Percentiles rank a stretch among this genome's conserved stretches.
Evolutionary conservation across 495 filamentous ascomycete species (phyloP).

Genomic region (Lindgomyces ingoldianus): DNA sequence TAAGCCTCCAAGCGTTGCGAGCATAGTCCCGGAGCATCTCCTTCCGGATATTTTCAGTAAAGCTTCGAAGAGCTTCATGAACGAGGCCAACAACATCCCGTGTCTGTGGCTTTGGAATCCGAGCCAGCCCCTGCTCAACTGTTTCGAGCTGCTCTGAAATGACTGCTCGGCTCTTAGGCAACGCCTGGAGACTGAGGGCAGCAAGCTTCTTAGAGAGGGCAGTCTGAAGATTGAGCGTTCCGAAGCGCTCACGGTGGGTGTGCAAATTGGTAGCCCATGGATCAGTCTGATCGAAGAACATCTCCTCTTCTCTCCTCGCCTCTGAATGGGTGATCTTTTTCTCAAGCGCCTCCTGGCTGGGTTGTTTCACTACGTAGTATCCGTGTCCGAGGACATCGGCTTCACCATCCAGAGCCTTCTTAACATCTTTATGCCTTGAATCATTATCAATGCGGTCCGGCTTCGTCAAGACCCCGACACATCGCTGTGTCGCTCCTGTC

Average conservation of each 20-base stretch:
- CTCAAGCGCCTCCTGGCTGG: conserved; percentile 45
- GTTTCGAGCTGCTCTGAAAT: conserved; percentile 12
- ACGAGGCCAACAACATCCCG: conserved; percentile 13
- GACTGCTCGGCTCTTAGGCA: conserved; percentile 42
- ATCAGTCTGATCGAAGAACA: conserved; percentile 45
- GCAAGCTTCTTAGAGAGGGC: conserved; percentile 47
- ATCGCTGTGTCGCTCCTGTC: background rate
- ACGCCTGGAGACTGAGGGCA: conserved; percentile 37
- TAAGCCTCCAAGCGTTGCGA: background rate
- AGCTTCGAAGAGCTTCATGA: background rate
- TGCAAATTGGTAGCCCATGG: conserved; percentile 46
- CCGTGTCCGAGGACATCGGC: conserved; percentile 59
- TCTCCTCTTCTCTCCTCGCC: conserved; percentile 45
- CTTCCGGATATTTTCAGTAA: background rate
- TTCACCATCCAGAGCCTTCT: conserved; percentile 57
- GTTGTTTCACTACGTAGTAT: conserved; percentile 55
- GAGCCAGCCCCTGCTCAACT: conserved; percentile 37
- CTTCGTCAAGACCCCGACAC: conserved; percentile 71
- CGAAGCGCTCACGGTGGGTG: conserved; percentile 44
- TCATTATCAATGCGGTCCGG: conserved; percentile 64
- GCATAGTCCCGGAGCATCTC: background rate
- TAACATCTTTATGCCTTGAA: conserved; percentile 56
- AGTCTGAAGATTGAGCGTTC: conserved; percentile 43
- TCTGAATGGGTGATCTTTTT: conserved; percentile 41
- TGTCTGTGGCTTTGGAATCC: conserved; percentile 38